These are phyloP conservation scores for Ascoidea rubescens DNA, from an alignment of 805 yeast genomes.

Conservation along the genomic window DNA sequence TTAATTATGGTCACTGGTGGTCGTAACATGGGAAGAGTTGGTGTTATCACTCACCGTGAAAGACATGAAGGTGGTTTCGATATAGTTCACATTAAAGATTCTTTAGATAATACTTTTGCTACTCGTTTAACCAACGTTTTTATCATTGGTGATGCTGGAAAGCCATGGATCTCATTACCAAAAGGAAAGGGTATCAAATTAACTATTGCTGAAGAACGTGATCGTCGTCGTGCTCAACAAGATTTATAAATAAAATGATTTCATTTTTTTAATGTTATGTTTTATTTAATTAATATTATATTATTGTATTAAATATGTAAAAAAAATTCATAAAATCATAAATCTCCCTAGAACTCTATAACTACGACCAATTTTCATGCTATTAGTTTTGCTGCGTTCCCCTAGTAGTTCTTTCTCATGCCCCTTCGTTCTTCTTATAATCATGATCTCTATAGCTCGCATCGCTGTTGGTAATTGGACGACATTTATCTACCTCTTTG, in stretches of 20 bases:
- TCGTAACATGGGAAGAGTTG: slow-evolving; percentile 97
- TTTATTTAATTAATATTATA: too few species aligned
- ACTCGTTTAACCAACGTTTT: slow-evolving; percentile 90
- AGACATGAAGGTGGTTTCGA: slow-evolving; percentile 98
- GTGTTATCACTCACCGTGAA: slow-evolving; percentile 92
- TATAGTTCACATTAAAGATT: slow-evolving; percentile 91
- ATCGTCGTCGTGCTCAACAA: slow-evolving; percentile 86
- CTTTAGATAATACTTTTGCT: slow-evolving; percentile 88
- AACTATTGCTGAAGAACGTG: slow-evolving; percentile 94
- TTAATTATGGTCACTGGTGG: slow-evolving; percentile 93
- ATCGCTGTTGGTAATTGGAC: too few species aligned
- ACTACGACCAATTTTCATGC: too few species aligned
- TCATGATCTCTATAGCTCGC: too few species aligned
- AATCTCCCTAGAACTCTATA: too few species aligned
- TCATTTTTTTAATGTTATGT: too few species aligned
- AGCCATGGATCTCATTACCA: slow-evolving; percentile 90
- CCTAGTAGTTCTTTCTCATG: too few species aligned
- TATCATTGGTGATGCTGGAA: slow-evolving; percentile 90
- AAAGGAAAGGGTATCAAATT: slow-evolving; percentile 99
- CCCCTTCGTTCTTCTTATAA: too few species aligned
- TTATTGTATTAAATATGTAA: too few species aligned
- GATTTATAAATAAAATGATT: slow-evolving; percentile 26
- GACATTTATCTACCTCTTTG: too few species aligned
- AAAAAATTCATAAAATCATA: too few species aligned
- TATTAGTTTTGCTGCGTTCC: too few species aligned